phyloP scores from a whole-genome alignment of 345 rosid genomes.

The Populus ilicifolia region DNA sequence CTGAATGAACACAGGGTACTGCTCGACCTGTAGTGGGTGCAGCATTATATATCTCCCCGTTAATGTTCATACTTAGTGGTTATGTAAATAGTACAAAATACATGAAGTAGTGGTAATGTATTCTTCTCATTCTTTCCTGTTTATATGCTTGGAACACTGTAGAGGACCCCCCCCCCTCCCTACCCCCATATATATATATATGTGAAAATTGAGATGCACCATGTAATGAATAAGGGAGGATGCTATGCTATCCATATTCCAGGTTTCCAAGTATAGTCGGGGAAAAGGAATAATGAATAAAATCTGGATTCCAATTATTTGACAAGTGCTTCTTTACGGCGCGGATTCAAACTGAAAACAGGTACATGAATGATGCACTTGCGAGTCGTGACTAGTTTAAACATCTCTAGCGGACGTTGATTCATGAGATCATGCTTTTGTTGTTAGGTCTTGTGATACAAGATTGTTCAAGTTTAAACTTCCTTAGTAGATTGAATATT shows the following conservation, averaged over 20 bases:
- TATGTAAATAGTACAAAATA: slow-evolving; percentile 28
- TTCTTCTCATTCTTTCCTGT: slow-evolving; percentile 49
- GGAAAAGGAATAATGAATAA: too few relatives aligned
- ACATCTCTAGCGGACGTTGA: too few relatives aligned
- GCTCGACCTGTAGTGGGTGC: slow-evolving; percentile 27
- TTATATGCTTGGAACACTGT: slow-evolving; percentile 28
- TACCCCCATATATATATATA: too few relatives aligned
- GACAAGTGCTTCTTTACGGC: background rate
- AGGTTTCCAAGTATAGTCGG: background rate
- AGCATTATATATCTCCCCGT: background rate
- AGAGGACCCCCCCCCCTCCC: background rate
- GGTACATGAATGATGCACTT: too few relatives aligned
- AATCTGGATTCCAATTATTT: background rate
- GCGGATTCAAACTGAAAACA: background rate
- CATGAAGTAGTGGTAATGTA: slow-evolving; percentile 16
- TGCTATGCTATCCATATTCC: background rate
- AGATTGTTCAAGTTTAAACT: too few relatives aligned
- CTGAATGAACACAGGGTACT: slow-evolving; percentile 23
- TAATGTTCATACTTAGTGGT: slow-evolving; percentile 8
- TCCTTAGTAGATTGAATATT: too few relatives aligned
- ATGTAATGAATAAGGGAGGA: slow-evolving; percentile 21
- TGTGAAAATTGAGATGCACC: background rate
- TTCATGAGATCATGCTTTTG: too few relatives aligned
- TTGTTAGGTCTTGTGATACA: too few relatives aligned
- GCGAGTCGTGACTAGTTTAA: too few relatives aligned